Evolutionary conservation across 345 rosid species (phyloP).

Genomic region (Populus nigra): DNA sequence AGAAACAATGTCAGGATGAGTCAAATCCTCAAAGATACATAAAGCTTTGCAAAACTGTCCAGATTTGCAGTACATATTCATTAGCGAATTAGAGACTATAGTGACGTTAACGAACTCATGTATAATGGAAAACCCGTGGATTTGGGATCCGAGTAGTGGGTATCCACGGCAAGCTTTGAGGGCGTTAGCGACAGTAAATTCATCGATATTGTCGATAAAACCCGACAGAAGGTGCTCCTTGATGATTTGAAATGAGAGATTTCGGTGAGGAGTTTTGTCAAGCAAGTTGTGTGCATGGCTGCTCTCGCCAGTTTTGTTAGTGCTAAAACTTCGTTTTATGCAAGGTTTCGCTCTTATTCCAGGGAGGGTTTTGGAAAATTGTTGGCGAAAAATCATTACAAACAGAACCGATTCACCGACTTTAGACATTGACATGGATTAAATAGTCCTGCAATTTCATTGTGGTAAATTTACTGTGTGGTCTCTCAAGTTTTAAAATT

Average conservation of each 20-base stretch:
- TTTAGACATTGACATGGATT: no score
- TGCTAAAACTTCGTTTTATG: background rate
- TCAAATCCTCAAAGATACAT: slow-evolving; percentile 59
- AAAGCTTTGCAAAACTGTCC: slow-evolving; percentile 49
- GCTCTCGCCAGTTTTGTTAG: background rate
- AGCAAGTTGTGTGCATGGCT: slow-evolving; percentile 30
- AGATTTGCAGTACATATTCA: slow-evolving; percentile 67
- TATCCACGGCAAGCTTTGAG: slow-evolving; percentile 66
- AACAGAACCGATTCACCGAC: background rate
- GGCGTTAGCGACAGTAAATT: slow-evolving; percentile 54
- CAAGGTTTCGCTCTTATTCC: slow-evolving; percentile 8
- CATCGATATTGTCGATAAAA: slow-evolving; percentile 29
- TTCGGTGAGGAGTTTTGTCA: slow-evolving; percentile 36
- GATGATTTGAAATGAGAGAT: slow-evolving; percentile 41
- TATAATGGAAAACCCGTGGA: slow-evolving; percentile 63
- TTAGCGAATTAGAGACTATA: slow-evolving; percentile 61
- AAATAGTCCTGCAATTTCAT: no score
- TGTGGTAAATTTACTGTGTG: no score
- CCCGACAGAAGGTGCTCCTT: slow-evolving; percentile 41
- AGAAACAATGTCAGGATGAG: slow-evolving; percentile 68
- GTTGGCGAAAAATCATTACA: slow-evolving; percentile 30
- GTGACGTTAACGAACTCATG: slow-evolving; percentile 56
- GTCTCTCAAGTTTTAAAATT: no score
- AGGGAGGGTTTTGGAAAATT: background rate
- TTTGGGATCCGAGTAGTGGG: slow-evolving; percentile 51